Conservation (phyloP, 768 basidiomycete species). For the Tulasnella sp. region DNA sequence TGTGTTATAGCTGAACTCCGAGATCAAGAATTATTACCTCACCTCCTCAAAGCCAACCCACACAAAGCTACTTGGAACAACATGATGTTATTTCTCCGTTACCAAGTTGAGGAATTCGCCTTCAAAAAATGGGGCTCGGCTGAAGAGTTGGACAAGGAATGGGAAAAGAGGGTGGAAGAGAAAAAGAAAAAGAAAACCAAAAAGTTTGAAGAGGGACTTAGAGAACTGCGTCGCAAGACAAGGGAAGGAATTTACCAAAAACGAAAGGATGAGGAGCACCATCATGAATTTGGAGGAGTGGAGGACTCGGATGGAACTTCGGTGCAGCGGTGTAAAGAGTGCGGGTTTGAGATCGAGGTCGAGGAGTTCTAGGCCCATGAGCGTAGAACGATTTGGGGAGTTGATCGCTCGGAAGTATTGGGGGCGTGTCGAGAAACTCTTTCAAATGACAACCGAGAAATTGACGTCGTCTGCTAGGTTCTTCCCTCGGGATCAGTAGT, state of each 20-base stretch:
- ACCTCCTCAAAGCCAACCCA: constrained; percentile 86
- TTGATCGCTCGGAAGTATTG: too few species aligned
- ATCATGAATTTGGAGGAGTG: constrained; percentile 57
- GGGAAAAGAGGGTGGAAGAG: constrained; percentile 57
- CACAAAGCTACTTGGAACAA: constrained; percentile 92
- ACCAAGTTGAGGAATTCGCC: constrained; percentile 90
- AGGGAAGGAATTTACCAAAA: constrained; percentile 84
- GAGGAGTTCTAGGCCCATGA: constrained; percentile 78
- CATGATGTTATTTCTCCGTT: constrained; percentile 96
- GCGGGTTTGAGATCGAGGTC: constrained; percentile 83
- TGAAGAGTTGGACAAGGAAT: constrained; percentile 82
- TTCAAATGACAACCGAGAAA: too few species aligned
- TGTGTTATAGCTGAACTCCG: constrained; percentile 88
- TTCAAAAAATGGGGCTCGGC: constrained; percentile 97
- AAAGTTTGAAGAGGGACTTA: constrained; percentile 86
- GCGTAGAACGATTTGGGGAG: too few species aligned
- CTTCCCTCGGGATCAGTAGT: too few species aligned
- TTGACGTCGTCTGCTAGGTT: too few species aligned
- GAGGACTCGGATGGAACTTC: constrained; percentile 39
- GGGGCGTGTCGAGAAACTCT: too few species aligned
- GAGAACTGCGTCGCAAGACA: constrained; percentile 70
- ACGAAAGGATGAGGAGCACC: constrained; percentile 76
- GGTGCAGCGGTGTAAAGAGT: constrained; percentile 68
- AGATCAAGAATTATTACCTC: constrained; percentile 84
- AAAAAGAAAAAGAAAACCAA: constrained; percentile 85